Conservation (phyloP, 192 early-diverging fungal genomes). For the Coemansia sp. region DNA sequence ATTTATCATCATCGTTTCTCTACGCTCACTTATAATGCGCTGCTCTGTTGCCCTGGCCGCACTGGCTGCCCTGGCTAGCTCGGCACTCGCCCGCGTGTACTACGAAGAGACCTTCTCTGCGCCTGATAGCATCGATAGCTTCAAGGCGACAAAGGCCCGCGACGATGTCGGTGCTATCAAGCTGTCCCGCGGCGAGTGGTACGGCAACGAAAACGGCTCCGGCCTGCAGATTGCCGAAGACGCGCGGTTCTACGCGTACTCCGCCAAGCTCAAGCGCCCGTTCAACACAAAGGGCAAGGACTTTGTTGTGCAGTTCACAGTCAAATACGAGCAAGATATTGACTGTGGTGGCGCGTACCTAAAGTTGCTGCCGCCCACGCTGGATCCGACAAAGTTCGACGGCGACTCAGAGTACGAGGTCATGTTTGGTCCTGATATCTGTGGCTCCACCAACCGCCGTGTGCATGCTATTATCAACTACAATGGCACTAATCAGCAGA, state of each 20-base stretch:
- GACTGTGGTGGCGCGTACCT: conserved; percentile 93
- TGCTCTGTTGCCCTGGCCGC: conserved; percentile 48
- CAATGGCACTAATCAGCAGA: conserved; percentile 86
- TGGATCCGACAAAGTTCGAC: conserved; percentile 76
- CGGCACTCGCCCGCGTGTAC: conserved; percentile 67
- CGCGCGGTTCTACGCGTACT: conserved; percentile 82
- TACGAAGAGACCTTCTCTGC: conserved; percentile 85
- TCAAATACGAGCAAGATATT: conserved; percentile 88
- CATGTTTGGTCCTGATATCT: conserved; percentile 93
- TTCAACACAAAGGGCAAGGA: conserved; percentile 84
- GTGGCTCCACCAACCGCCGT: conserved; percentile 81
- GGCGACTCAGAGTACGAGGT: conserved; percentile 83
- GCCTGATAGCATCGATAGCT: conserved; percentile 60
- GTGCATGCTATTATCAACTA: conserved; percentile 96
- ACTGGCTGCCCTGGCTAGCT: conserved; percentile 44
- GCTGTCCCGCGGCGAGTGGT: conserved; percentile 75
- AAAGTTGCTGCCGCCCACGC: conserved; percentile 82
- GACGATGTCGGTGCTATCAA: conserved; percentile 75
- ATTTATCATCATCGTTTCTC: background rate
- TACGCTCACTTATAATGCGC: conserved; percentile 28
- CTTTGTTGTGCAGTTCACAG: conserved; percentile 85
- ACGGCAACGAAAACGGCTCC: conserved; percentile 65
- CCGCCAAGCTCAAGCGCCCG: conserved; percentile 69
- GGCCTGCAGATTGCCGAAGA: conserved; percentile 84
- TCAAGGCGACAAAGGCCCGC: conserved; percentile 67